Base-by-base conservation (phyloP, 331 rosid species). In the Acacia concinna region DNA sequence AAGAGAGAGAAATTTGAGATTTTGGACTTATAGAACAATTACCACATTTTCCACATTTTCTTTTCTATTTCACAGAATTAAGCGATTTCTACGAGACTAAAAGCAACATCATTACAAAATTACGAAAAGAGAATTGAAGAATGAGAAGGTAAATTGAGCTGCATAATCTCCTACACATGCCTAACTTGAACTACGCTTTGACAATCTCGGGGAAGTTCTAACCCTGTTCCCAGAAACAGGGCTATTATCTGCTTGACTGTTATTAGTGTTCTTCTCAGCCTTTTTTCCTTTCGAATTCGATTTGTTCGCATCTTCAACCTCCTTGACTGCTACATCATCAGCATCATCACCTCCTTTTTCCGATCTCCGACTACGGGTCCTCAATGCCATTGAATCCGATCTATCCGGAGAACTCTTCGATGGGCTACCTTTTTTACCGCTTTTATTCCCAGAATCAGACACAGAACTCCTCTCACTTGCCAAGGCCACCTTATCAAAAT, bases 401-500 rank as follows among this genome's bases (percentile, higher is more conserved):
- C 64, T 75, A 1, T 35, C 71, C 15, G 40, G 56, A 34, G 17
- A 68, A 71, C 44, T 74, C 66, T 78, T 71, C 4, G 9, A 31
- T 0, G 79, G 83, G 23, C 41, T 67, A 17, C 54, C 65, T 0
- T 59, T 73, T 6, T 46, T 57, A 10, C 2, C 65, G 31, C 4
- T 20, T 20, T 59, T 41, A 20, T 41, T 60, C 20, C 17, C 73
- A 46, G 34, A 4, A 34, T 47, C 74, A 8, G 76, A 54, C 15
- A 2, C 41, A 12, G 43, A 14, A 18, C 40, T 57, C 18, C n/a
- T 63, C 35, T 73, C 81, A 5, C 35, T 82, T 85, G 88, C 94
- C 6, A 68, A 69, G 23, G 97, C 96, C 5, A 93, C 97, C 35
- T 83, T 87, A 76, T 93, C 99, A 3, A 96, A 96, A 71, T 93